Evolutionary conservation across 495 filamentous ascomycete genomes (phyloP).

Genomic region (Viridothelium virens): DNA sequence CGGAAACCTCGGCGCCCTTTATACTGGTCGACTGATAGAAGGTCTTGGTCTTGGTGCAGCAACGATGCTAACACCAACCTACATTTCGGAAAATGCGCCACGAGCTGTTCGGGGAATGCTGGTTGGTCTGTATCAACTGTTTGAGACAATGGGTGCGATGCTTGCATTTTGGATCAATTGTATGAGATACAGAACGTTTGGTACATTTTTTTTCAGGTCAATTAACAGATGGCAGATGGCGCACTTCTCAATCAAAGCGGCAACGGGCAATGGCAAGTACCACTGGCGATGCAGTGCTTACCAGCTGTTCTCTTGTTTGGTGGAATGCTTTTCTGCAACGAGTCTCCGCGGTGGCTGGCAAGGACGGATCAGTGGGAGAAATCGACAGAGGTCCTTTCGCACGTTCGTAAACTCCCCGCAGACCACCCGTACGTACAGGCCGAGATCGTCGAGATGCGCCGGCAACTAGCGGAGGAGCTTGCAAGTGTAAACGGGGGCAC

Average conservation of each 20-base stretch:
- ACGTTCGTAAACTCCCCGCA: conserved; percentile 18
- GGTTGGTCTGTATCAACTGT: conserved; percentile 64
- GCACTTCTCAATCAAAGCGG: conserved; percentile 9
- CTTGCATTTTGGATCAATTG: conserved; percentile 61
- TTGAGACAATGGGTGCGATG: conserved; percentile 57
- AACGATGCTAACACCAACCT: conserved; percentile 27
- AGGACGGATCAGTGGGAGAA: conserved; percentile 16
- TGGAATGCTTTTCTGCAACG: conserved; percentile 17
- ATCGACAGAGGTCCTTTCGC: conserved; percentile 10
- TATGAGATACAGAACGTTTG: background rate
- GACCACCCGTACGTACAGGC: conserved; percentile 14
- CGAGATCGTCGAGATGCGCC: conserved; percentile 26
- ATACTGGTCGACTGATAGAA: conserved; percentile 45
- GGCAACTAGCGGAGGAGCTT: conserved; percentile 25
- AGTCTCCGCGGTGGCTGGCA: conserved; percentile 19
- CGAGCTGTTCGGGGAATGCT: conserved; percentile 62
- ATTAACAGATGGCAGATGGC: conserved; percentile 16
- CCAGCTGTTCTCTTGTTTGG: conserved; percentile 19
- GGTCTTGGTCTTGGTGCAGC: conserved; percentile 60
- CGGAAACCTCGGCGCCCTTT: conserved; percentile 35
- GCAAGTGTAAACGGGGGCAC: conserved; percentile 10
- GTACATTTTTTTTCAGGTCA: conserved; percentile 5
- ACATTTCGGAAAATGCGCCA: conserved; percentile 57
- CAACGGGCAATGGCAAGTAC: conserved; percentile 15
- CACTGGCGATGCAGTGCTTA: conserved; percentile 21